These are phyloP conservation scores for Angomonas desouzai DNA, from an alignment of 208 protist species.

Conservation along the genomic window DNA sequence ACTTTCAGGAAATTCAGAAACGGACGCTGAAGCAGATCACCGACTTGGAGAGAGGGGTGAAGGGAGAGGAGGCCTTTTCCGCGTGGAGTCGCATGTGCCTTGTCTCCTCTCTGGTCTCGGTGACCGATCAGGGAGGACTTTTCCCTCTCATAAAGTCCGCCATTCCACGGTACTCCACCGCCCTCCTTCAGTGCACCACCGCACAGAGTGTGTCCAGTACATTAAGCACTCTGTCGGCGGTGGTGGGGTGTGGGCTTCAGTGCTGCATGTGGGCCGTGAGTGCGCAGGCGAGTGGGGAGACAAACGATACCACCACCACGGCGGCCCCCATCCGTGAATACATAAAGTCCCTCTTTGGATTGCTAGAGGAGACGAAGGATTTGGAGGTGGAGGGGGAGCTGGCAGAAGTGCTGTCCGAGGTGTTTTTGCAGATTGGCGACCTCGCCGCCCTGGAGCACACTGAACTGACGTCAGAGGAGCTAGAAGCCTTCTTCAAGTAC, in stretches of 20 bases:
- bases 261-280: slow-evolving; percentile 54
- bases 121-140: slow-evolving; percentile 24
- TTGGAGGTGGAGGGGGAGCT: slow-evolving; percentile 8
- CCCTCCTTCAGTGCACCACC: slow-evolving; percentile 10
- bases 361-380: slow-evolving; percentile 7
- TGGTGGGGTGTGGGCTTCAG: slow-evolving; percentile 41
- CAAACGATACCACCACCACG: slow-evolving; percentile 9
- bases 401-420: slow-evolving; percentile 17
- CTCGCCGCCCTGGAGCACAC: slow-evolving; percentile 46
- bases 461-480: slow-evolving; percentile 49
- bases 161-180: slow-evolving; percentile 6
- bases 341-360: slow-evolving; percentile 19
- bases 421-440: slow-evolving; percentile 62
- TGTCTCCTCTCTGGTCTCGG: slow-evolving; percentile 40
- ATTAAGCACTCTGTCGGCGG: slow-evolving; percentile 25
- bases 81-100: slow-evolving; percentile 62
- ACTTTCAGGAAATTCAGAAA: slow-evolving; percentile 67
- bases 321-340: slow-evolving; percentile 19
- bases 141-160: slow-evolving; percentile 38
- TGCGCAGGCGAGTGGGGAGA: neutral
- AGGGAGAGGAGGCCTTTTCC: slow-evolving; percentile 24
- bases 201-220: slow-evolving; percentile 11
- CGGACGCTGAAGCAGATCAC: slow-evolving; percentile 42
- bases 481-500: slow-evolving; percentile 45
- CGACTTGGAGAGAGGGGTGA: neutral